Evolutionary conservation across 139 green algal genomes (phyloP), one percentile per base, ranked within the genome.

Genomic region (Trebouxia sp.): DNA sequence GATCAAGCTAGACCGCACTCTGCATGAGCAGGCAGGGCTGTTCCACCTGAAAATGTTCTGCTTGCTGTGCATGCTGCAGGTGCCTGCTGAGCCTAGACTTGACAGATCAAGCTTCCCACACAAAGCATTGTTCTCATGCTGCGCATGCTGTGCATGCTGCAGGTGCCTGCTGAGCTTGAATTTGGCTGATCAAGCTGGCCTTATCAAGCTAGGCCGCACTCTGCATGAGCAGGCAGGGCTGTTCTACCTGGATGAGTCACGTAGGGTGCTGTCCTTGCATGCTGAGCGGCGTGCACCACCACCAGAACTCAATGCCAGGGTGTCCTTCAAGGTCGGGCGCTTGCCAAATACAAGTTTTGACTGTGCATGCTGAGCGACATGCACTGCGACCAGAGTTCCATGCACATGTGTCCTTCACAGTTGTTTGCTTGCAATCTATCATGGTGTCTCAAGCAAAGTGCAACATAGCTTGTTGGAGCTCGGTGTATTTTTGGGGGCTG

Each of bases 291-390:
- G 85, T 10, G 56, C 80, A 22, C 45, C 48, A 22, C 77, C 85
- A 0, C 75, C 83, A 5, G 89, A 92, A 20, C 70, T 88, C 78
- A 86, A 79, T 66, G 75, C 85, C 24, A 77, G 89, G 28, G 79
- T 86, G 30, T 85, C 83, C 48, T 93, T 93, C 84, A 93, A 93
- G 89, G 88, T 81, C n/a, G n/a, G n/a, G n/a, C n/a, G 41, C 4
- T 20, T 66, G 70, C 26, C 58, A 72, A 72, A 12, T 22, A 26
- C 26, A 0, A n/a, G 4, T 41, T 41, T 58, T 39, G 24, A 58
- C 0, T 9, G 32, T 4, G 41, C 8, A 11, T 45, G n/a, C 20
- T 75, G 65, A 32, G 1, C n/a, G 32, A 5, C 15, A 17, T n/a
- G 9, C 14, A 32, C 32, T 48, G 12, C 8, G 32, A 17, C 37